A percentile compares a stretch with the other conserved stretches of the same genome.
These are phyloP conservation scores for Penicillium fuscoglaucum DNA, from an alignment of 2,329 filamentous ascomycete species.

Conservation along the genomic window DNA sequence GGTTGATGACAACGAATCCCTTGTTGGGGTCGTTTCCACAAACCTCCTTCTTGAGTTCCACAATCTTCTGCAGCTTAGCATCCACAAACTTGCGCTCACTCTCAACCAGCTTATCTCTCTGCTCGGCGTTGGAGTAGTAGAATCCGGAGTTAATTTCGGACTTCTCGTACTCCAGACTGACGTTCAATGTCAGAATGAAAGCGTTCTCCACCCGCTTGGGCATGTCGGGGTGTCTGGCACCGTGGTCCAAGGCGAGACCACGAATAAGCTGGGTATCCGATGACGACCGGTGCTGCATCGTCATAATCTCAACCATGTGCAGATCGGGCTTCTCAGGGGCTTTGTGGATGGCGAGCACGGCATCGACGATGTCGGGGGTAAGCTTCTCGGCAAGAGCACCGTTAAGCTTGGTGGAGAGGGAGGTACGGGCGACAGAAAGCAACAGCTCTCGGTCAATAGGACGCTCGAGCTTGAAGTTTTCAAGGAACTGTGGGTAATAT, in stretches of 20 bases:
- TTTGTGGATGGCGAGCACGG: conserved; percentile 91
- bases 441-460: conserved; percentile 92
- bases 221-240: conserved; percentile 96
- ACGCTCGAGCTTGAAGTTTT: conserved; percentile 84
- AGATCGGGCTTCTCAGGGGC: conserved; percentile 88
- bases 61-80: conserved; percentile 93
- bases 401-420: conserved; percentile 93
- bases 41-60: conserved; percentile 96
- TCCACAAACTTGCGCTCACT: conserved; percentile 95
- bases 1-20: conserved; percentile 96
- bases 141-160: conserved; percentile 98
- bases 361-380: conserved; percentile 93
- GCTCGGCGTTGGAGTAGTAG: conserved; percentile 96
- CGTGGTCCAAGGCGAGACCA: conserved; percentile 90
- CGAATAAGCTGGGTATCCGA: conserved; percentile 95
- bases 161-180: conserved; percentile 98
- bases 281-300: conserved; percentile 97
- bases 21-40: conserved; percentile 92
- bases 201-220: conserved; percentile 95
- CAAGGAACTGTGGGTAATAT: conserved; percentile 68
- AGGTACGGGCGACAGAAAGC: conserved; percentile 88
- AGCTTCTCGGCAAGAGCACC: conserved; percentile 83
- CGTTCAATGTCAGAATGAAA: conserved; percentile 90
- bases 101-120: conserved; percentile 96
- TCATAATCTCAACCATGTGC: conserved; percentile 99